Evolutionary conservation across 2,329 filamentous ascomycete genomes (phyloP), one percentile per base, ranked within the genome.

Genomic region (Alternaria arbusti): DNA sequence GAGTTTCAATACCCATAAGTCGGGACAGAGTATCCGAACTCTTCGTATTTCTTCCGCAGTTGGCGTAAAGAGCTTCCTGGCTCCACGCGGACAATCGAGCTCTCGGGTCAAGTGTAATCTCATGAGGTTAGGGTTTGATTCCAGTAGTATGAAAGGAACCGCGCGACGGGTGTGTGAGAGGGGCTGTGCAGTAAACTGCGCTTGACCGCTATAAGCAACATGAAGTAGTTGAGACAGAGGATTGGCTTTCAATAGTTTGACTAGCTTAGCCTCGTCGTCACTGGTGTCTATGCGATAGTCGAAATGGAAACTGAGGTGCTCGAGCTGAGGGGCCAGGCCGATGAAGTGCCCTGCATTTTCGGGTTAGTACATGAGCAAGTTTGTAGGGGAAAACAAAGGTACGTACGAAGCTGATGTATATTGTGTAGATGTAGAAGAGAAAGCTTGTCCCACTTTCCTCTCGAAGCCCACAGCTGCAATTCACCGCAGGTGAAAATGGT

Each of bases 401-500:
- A 49, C 46, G 15, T 49, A 49, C 43, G 30, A 57, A 61, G 36
- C 22, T 25, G 30, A n/a, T 40, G 36, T 49, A 40, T 43, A n/a
- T 43, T 47, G 54, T 11, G 32, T n/a, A 56, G 13, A 20, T 56
- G 40, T 10, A 56, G 40, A 12, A 59, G 13, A 44, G 36, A 44
- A 17, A 63, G 44, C 6, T 49, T 12, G 12, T 56, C 17, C 61
- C 61, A 63, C 30, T 51, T 45, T 43, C 30, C 36, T n/a, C 30
- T 36, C 8, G 50, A 30, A 30, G 49, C 61, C 61, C 61, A 63
- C 28, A 59, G 26, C 22, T 32, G 26, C 22, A 63, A 45, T 36
- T 63, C 61, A 28, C 15, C 13, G 26, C n/a, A 30, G 5, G 56
- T 59, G 50, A 63, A 63, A 6, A 63, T 26, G 6, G 58, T 25